These are phyloP conservation scores for Aspergillus puulaauensis DNA, from an alignment of 2,329 filamentous ascomycete species.

Conservation along the genomic window DNA sequence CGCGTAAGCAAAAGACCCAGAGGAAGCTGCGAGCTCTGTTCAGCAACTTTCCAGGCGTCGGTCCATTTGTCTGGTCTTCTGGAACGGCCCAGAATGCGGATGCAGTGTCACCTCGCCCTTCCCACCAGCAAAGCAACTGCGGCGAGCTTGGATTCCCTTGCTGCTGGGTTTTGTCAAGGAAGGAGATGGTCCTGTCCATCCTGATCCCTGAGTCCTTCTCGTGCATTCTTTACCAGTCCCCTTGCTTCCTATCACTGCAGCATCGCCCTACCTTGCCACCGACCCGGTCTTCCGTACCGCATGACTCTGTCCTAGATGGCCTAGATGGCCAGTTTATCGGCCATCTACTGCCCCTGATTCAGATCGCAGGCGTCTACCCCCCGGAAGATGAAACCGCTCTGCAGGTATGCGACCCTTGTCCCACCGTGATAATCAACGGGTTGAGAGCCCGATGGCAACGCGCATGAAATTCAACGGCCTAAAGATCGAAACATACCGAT, in stretches of 20 bases:
- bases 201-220: background rate
- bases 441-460: constrained; percentile 1
- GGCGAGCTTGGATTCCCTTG: background rate
- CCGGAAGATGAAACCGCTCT: background rate
- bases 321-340: too few species aligned
- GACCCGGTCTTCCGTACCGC: too few species aligned
- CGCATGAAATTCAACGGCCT: background rate
- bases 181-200: too few species aligned
- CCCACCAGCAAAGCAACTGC: background rate
- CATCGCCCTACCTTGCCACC: too few species aligned
- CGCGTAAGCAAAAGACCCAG: background rate
- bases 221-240: background rate
- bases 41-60: background rate
- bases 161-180: background rate
- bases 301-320: too few species aligned
- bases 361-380: background rate
- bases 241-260: background rate
- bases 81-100: background rate
- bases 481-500: background rate
- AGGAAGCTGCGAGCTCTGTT: background rate
- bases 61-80: background rate
- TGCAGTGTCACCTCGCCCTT: background rate
- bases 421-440: background rate
- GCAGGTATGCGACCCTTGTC: constrained; percentile 6
- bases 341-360: too few species aligned